Base-by-base conservation (phyloP, 208 protist genomes). In the Trichomonas vaginalis region DNA sequence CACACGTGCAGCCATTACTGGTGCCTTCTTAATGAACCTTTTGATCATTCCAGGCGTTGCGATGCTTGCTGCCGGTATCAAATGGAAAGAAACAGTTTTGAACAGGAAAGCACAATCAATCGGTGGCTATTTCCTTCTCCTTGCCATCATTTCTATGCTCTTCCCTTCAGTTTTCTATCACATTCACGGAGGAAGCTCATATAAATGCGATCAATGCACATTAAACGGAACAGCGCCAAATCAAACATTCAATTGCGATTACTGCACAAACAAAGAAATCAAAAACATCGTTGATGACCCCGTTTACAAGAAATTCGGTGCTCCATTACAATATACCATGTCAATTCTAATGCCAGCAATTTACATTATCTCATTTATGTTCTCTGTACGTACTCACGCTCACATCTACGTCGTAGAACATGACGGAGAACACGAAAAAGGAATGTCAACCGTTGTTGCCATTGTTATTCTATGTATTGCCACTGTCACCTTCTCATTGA, bases 91-190 rank as follows among this genome's bases (percentile, higher is more conserved):
- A 92, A 51, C 45, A 32, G 45, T 92, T 51, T 51, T 92, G 17
- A 92, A 92, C 46, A 92, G 32, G 45, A 92, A 92, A 92, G 17
- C 45, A 9, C 86, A 92, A 51, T 51, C 45, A 37, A 51, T 92
- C n/a, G 14, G 27, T 40, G 86, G 86, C 0, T 48, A 42, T 39
- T 92, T 92, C n/a, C 32, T 92, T 2, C 45, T 92, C 9, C 45
- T 92, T 21, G 40, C 86, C 27, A 51, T 92, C 8, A 51, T 92
- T 8, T 35, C 86, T 21, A 45, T 92, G 42, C 37, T 92, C 23
- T 92, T 92, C 45, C 86, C 86, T 27, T 92, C 86, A 27, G 86
- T 92, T 39, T 92, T 92, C 46, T 92, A 92, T 47, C 86, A 92
- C 15, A 51, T 51, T 4, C 86, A 92, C 46, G 40, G 40, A 27